Base-by-base conservation (phyloP, 2,329 filamentous ascomycete species). In the Cladosporium sp. region DNA sequence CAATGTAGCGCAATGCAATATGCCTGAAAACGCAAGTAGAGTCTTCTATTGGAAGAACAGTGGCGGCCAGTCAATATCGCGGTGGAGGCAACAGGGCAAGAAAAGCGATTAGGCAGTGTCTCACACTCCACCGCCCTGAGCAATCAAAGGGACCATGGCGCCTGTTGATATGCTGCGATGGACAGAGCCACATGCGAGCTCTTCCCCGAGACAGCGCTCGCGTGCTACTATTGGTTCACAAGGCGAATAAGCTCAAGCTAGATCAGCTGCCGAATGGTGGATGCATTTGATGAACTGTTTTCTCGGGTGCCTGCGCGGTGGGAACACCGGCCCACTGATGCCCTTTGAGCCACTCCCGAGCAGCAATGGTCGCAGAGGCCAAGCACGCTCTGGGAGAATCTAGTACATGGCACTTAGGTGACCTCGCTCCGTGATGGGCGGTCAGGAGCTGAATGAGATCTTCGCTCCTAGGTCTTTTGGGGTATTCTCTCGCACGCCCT, bases 21-120 rank as follows among this genome's bases (percentile, higher is more conserved):
- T 59, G 55, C 53, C 56, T 50, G 39, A 50, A 50, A 43, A 38
- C 30, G 40, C 47, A 43, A 43, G 12, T 43, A 39, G 20, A 25
- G 54, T 52, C 54, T 61, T 54, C 58, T 61, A 62, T 62, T 62
- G 60, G 59, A 55, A 57, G 55, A 39, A 15, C 53, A 46, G 59
- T 62, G 61, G 60, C 60, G 56, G 60, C 55, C 49, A 53, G 54
- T 53, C 53, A 33, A 54, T 59, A 55, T 59, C 57, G 58, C 15
- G 32, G 54, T 59, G 58, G 57, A 61, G 54, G 54, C 55, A 51
- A 49, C 55, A 50, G 56, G 58, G 58, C 55, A 61, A 8, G 29
- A 12, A 38, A 48, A 48, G 45, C 29, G 45, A 48, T 48, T 19
- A 48, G 27, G 27, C 16, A 48, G 27, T 35, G 36, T 48, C 36